Conservation (phyloP, 768 basidiomycete species). For the Nevesoporus exiguus region DNA sequence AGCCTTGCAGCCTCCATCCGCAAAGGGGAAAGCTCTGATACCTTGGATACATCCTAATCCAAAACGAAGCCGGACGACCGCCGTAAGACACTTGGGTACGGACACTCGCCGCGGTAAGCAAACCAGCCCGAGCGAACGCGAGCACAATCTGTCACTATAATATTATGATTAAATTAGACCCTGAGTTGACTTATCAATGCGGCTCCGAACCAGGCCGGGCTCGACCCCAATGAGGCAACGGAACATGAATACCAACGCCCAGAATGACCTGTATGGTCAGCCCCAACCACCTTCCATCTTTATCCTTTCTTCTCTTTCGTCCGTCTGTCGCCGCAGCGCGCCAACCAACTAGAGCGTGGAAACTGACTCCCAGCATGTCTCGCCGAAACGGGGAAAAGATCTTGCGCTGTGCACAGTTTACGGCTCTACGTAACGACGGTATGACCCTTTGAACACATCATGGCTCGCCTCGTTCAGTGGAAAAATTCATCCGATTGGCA, state of each 20-base stretch:
- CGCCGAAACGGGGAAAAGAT: slow-evolving; percentile 9
- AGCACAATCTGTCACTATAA: neutral
- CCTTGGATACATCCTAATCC: too few species aligned
- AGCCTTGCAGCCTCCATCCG: too few species aligned
- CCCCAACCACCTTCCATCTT: slow-evolving; percentile 9
- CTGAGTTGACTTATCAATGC: slow-evolving; percentile 10
- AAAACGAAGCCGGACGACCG: neutral
- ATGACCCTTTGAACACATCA: slow-evolving; percentile 22
- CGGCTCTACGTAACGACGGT: slow-evolving; percentile 22
- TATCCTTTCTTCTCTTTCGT: slow-evolving; percentile 5
- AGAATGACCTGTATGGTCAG: slow-evolving; percentile 7
- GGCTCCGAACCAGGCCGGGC: neutral
- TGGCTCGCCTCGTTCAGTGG: slow-evolving; percentile 6
- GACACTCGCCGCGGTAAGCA: neutral
- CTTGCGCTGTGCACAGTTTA: slow-evolving; percentile 9
- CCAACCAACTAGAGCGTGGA: slow-evolving; percentile 9
- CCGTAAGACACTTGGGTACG: neutral
- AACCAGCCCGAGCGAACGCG: neutral
- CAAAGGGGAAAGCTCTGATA: too few species aligned
- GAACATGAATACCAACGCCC: slow-evolving; percentile 3
- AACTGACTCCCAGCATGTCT: neutral
- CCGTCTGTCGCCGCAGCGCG: slow-evolving; percentile 25
- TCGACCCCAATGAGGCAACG: slow-evolving; percentile 6
- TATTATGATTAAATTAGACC: slow-evolving; percentile 10
- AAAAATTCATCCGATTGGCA: slow-evolving; percentile 15